A percentile compares a stretch with the other conserved stretches of the same genome.
phyloP scores from a whole-genome alignment of 129 eudicot species.

The Escallonia rubra region DNA sequence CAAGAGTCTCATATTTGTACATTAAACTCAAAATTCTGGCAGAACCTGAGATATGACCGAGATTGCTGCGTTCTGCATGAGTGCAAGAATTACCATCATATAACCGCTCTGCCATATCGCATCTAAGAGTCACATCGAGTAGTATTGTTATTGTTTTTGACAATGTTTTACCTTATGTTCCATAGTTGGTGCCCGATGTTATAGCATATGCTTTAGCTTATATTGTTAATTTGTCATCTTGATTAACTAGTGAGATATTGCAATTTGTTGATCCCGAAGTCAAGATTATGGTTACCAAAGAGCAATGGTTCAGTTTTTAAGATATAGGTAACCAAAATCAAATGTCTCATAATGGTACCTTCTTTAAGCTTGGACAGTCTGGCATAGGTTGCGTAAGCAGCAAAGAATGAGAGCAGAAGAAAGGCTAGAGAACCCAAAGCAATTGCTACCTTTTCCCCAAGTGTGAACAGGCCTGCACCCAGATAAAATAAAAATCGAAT shows the following conservation, averaged over 20 bases:
- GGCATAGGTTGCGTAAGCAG: conserved; percentile 36
- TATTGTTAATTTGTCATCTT: too few relatives aligned
- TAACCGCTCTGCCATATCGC: background rate
- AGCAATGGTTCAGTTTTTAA: too few relatives aligned
- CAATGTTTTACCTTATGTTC: too few relatives aligned
- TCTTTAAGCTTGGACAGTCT: conserved; percentile 39
- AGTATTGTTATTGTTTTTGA: background rate
- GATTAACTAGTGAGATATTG: too few relatives aligned
- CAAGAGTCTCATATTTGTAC: conserved; percentile 11
- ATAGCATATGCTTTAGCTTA: too few relatives aligned
- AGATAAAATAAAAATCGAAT: background rate
- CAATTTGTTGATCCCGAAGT: too few relatives aligned
- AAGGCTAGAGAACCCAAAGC: conserved; percentile 52
- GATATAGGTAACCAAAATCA: too few relatives aligned
- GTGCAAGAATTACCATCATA: background rate
- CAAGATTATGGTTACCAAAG: too few relatives aligned
- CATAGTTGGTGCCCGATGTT: too few relatives aligned
- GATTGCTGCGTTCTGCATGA: conserved; percentile 45
- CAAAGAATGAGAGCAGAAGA: conserved; percentile 48
- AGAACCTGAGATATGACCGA: conserved; percentile 47
- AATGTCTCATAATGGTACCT: conserved; percentile 30
- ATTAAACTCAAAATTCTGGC: conserved; percentile 28
- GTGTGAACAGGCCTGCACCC: conserved; percentile 37
- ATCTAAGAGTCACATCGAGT: background rate
- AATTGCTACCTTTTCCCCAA: conserved; percentile 51